These are phyloP conservation scores for Penicillium paxilli DNA, from an alignment of 495 filamentous ascomycete genomes.

Conservation along the genomic window DNA sequence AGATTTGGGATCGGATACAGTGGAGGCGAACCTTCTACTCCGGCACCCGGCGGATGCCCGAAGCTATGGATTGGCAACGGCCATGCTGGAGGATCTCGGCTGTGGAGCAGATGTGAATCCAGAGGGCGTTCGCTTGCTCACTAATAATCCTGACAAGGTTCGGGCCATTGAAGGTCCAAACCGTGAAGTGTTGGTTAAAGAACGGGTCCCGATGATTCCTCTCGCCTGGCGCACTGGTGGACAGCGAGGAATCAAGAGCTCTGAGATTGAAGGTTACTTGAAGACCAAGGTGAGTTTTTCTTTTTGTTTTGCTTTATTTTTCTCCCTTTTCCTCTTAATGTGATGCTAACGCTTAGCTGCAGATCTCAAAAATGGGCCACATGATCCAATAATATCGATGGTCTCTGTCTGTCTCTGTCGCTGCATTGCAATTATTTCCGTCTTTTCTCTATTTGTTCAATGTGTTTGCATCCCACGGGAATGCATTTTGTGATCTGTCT, in stretches of 20 bases:
- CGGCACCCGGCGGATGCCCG: slow-evolving; percentile 93
- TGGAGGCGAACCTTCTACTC: slow-evolving; percentile 89
- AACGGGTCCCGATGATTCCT: slow-evolving; percentile 94
- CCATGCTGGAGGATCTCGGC: slow-evolving; percentile 86
- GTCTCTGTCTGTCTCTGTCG: slow-evolving; percentile 1
- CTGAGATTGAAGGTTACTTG: slow-evolving; percentile 90
- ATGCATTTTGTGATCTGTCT: not conserved
- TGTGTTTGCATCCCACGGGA: slow-evolving; percentile 7
- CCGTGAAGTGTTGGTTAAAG: slow-evolving; percentile 81
- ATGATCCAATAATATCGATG: slow-evolving; percentile 52
- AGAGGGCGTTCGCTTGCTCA: slow-evolving; percentile 76
- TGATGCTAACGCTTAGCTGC: slow-evolving; percentile 1
- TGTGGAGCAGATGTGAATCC: slow-evolving; percentile 57
- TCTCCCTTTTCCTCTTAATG: slow-evolving; percentile 2
- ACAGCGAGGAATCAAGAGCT: slow-evolving; percentile 77
- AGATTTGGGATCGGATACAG: slow-evolving; percentile 91
- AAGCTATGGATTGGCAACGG: slow-evolving; percentile 91
- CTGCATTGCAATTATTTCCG: slow-evolving; percentile 1
- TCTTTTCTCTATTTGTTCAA: not conserved
- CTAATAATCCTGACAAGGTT: slow-evolving; percentile 99
- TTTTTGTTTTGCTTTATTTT: too few relatives aligned
- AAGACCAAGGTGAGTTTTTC: slow-evolving; percentile 82
- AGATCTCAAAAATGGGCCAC: slow-evolving; percentile 73
- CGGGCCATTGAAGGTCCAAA: slow-evolving; percentile 89
- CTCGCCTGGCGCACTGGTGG: slow-evolving; percentile 83